Evolutionary conservation across 495 filamentous ascomycete genomes (phyloP), one percentile per base, ranked within the genome.

Genomic region (Glutinoglossum americanum): DNA sequence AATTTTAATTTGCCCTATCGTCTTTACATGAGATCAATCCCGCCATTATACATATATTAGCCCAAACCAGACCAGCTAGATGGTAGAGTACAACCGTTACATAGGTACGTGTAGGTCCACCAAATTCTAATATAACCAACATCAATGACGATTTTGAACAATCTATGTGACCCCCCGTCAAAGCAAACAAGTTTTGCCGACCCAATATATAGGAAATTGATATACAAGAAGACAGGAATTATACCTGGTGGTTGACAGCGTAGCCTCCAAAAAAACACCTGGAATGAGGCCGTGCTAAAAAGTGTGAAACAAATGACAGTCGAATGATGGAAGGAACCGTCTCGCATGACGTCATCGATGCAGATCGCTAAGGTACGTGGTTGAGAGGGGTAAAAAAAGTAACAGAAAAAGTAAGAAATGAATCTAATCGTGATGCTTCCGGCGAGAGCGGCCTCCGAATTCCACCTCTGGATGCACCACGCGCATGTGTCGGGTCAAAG

Each of bases 401-500:
- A 23, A 21, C 1, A 27, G 13, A 53, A 53, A 53, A 28, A 21
- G 11, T 4, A 53, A 30, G 30, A 13, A 32, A 27, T n/a, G 30
- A 53, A 19, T 13, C 25, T 58, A 58, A 15, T 58, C 56, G 13
- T 58, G 56, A 27, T 58, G 57, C 57, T 54, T 59, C 30, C 59
- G 28, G n/a, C 53, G 55, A 68, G 68, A 56, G 68, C 88, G 88
- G 61, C 82, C 83, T 21, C 80, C 82, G 63, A 85, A 85, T 57
- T 89, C 83, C 48, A 92, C 75, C 60, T 94, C 85, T 0, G 86
- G 85, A 65, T 94, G 88, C 56, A 89, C 87, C 51, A 93, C 87
- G 23, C 85, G 80, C 78, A 94, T 89, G 69, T 96, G 90, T 58
- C 90, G 75, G 15, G 90, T 96, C 44, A 95, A 76, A 1, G 81